phyloP scores from a whole-genome alignment of 176 grass and related monocot genomes.

The Echinochloa phyllopogon region DNA sequence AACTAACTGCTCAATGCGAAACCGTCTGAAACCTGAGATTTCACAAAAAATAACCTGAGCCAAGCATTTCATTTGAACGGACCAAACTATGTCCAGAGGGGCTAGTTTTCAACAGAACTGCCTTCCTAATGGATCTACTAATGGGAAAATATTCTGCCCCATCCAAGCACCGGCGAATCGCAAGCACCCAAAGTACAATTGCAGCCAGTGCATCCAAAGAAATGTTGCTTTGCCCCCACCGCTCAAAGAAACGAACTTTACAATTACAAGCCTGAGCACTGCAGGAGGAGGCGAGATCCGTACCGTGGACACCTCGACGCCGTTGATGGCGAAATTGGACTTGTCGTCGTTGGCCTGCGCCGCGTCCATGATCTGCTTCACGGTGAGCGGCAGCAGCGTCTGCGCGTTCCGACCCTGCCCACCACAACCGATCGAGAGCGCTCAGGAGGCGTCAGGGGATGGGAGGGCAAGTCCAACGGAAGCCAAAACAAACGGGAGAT shows the following conservation, averaged over 20 bases:
- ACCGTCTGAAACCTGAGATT: neutral
- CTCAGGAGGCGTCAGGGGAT: conserved; percentile 14
- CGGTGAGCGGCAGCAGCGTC: conserved; percentile 74
- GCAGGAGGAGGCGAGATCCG: neutral
- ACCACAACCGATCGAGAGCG: neutral
- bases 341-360: conserved; percentile 69
- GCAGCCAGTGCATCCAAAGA: neutral
- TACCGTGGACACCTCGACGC: conserved; percentile 81
- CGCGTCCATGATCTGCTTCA: conserved; percentile 91
- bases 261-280: neutral
- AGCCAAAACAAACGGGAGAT: neutral
- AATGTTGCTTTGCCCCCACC: neutral
- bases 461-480: neutral
- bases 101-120: neutral
- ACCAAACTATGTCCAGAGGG: neutral
- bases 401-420: conserved; percentile 54
- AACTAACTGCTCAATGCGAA: conserved; percentile 10
- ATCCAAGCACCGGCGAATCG: neutral
- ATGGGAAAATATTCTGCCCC: neutral
- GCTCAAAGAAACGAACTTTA: neutral
- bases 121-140: neutral
- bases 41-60: neutral
- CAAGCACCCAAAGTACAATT: neutral
- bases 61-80: neutral
- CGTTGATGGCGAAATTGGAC: conserved; percentile 77